phyloP scores from a whole-genome alignment of 1,284 basidiomycete species.

The Dichomitus squalens region DNA sequence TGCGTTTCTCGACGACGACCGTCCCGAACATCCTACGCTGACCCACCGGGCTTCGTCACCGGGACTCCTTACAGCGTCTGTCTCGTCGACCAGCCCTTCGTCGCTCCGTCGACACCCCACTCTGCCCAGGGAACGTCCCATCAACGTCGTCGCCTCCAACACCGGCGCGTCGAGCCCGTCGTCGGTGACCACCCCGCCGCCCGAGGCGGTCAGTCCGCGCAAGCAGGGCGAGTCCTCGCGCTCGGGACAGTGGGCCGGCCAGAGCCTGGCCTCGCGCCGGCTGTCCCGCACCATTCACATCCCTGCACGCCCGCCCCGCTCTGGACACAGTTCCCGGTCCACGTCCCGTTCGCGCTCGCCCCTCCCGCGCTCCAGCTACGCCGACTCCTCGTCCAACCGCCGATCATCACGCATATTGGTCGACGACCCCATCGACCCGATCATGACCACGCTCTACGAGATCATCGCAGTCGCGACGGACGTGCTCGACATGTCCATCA shows the following conservation, averaged over 20 bases:
- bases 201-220: conserved; percentile 64
- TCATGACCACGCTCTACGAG: conserved; percentile 90
- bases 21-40: conserved; percentile 43
- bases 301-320: conserved; percentile 65
- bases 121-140: conserved; percentile 66
- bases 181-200: conserved; percentile 51
- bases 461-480: conserved; percentile 96
- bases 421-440: conserved; percentile 84
- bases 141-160: conserved; percentile 53
- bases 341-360: conserved; percentile 96
- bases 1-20: conserved; percentile 59
- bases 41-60: conserved; percentile 58
- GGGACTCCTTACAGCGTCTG: conserved; percentile 60
- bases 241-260: conserved; percentile 58
- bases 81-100: conserved; percentile 64
- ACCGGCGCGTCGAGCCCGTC: conserved; percentile 57
- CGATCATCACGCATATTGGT: conserved; percentile 74
- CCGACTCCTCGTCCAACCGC: conserved; percentile 63
- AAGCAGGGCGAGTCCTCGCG: conserved; percentile 53
- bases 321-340: conserved; percentile 88
- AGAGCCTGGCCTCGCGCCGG: conserved; percentile 64
- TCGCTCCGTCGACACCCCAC: conserved; percentile 68
- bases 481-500: conserved; percentile 87
- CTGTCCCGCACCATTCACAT: conserved; percentile 83
- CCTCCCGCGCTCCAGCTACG: conserved; percentile 75